These are phyloP conservation scores for Aspergillus hiratsukae DNA, from an alignment of 2,329 filamentous ascomycete species.

Conservation along the genomic window DNA sequence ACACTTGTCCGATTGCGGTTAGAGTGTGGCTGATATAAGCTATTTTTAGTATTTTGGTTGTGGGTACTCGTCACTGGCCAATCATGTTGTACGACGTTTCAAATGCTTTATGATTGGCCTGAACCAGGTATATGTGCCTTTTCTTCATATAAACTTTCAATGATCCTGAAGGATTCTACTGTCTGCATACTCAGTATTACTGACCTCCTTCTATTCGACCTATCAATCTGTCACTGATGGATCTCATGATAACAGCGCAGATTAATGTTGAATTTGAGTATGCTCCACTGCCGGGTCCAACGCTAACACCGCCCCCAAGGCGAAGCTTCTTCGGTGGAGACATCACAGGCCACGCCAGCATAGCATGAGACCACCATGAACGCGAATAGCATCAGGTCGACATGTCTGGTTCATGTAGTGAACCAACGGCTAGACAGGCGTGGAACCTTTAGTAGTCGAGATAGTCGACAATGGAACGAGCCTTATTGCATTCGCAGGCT, in stretches of 20 bases:
- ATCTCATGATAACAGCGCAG: constrained; percentile 32
- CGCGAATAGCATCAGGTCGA: too few species aligned
- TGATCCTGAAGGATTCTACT: background rate
- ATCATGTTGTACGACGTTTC: accelerated
- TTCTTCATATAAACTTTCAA: background rate
- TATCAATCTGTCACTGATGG: constrained; percentile 23
- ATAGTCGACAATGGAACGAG: background rate
- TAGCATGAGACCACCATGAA: background rate
- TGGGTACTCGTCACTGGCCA: background rate
- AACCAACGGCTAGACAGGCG: background rate
- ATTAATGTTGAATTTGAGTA: constrained; percentile 25
- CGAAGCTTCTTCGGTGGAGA: constrained; percentile 27
- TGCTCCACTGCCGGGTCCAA: constrained; percentile 29
- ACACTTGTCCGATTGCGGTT: constrained; percentile 12
- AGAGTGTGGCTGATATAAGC: constrained; percentile 14
- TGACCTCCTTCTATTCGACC: constrained; percentile 19
- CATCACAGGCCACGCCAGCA: constrained; percentile 2
- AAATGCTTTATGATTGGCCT: background rate
- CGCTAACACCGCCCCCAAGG: constrained; percentile 27
- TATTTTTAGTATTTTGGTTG: constrained; percentile 17
- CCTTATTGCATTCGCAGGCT: background rate
- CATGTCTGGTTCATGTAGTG: background rate
- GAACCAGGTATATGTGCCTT: background rate
- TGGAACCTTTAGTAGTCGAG: too few species aligned
- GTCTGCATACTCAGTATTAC: constrained; percentile 14